These are phyloP conservation scores for Pulveroboletus sp. DNA, from an alignment of 768 basidiomycete species.

Conservation along the genomic window DNA sequence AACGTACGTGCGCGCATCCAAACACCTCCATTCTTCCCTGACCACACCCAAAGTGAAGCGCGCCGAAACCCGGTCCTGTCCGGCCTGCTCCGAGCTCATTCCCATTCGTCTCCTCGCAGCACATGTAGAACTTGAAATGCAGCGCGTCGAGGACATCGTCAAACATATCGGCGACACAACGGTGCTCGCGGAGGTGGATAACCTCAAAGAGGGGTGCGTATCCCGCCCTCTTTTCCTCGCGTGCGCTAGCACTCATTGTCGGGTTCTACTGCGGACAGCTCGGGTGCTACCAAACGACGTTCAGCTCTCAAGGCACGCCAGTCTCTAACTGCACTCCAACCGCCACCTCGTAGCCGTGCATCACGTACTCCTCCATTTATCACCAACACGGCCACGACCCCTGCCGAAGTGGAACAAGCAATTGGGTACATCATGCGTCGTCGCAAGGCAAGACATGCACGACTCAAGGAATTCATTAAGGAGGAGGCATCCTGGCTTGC, in stretches of 20 bases:
- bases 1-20: constrained; percentile 36
- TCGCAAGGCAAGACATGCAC: constrained; percentile 63
- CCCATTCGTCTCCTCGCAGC: constrained; percentile 65
- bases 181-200: constrained; percentile 43
- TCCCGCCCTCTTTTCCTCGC: neutral
- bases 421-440: constrained; percentile 62
- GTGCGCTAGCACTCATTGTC: constrained; percentile 26
- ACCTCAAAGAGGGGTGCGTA: constrained; percentile 52
- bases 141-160: constrained; percentile 67
- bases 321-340: constrained; percentile 30
- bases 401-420: constrained; percentile 43
- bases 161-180: constrained; percentile 58
- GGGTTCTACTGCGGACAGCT: constrained; percentile 27
- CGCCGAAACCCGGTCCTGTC: constrained; percentile 71
- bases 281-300: constrained; percentile 29
- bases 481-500: constrained; percentile 45
- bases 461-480: constrained; percentile 60
- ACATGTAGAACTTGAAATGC: constrained; percentile 62
- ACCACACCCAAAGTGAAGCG: constrained; percentile 48
- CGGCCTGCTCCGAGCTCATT: constrained; percentile 67
- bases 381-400: constrained; percentile 20
- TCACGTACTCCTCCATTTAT: constrained; percentile 13
- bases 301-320: constrained; percentile 44
- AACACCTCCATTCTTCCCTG: neutral
- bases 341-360: constrained; percentile 23